Evolutionary conservation across 345 rosid species (phyloP), one percentile per base, ranked within the genome.

Genomic region (Dipteronia sinensis): DNA sequence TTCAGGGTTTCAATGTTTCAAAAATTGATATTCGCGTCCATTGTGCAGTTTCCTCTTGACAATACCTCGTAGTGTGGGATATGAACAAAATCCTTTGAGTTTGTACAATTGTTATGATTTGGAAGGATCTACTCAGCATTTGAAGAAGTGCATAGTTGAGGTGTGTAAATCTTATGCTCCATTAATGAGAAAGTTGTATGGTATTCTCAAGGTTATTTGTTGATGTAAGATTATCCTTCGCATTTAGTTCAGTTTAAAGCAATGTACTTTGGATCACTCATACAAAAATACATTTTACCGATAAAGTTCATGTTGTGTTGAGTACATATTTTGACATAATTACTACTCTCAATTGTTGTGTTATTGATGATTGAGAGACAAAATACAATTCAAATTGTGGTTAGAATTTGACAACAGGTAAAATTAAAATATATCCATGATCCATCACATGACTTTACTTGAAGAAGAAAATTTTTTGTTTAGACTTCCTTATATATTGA

Each of bases 81-180:
- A 92, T 76, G 97, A 91, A 66, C 98, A 92, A 78, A 95, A 95
- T 78, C 99, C 99, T 0, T 78, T 92, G 88, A 95, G 99, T 73
- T 62, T 95, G 86, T 95, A 93, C 71, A 93, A 95, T 76, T 95
- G 98, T 83, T 93, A 93, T 55, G 83, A 86, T 70, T 13, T 80
- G 59, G 84, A 86, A 59, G 91, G 85, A 0, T 76, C 88, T 47
- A 47, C 62, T 53, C 83, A 75, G 66, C 78, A 78, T 22, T 78
- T 95, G 82, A 87, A 73, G n/a, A 93, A 87, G 79, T 92, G 98
- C 87, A 91, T 95, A 82, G 97, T 95, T 44, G 93, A 93, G 98
- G 99, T 93, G 6, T 74, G 76, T 75, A 0, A 9, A 65, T 61
- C 31, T 13, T 70, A 4, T 19, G 58, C 44, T 47, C 64, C 16